A percentile compares a stretch with the other conserved stretches of the same genome.
These are phyloP conservation scores for Xylariaceae sp. DNA, from an alignment of 2,329 filamentous ascomycete species.

Conservation along the genomic window DNA sequence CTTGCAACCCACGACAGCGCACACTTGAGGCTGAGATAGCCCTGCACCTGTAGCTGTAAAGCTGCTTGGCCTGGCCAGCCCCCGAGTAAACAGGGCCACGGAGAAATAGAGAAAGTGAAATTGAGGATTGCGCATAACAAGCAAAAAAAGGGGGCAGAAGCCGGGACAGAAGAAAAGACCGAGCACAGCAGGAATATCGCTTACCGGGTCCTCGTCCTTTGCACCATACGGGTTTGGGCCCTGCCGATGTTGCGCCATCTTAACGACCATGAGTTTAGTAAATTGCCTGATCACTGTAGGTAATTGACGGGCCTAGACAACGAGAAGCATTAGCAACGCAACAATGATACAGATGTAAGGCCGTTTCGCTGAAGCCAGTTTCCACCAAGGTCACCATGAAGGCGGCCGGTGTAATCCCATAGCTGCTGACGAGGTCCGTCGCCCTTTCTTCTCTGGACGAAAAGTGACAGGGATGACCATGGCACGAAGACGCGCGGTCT, in stretches of 20 bases:
- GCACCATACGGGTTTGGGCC: constrained; percentile 39
- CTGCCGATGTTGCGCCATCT: constrained; percentile 43
- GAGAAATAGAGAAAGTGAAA: too few species aligned
- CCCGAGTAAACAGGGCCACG: constrained; percentile 2
- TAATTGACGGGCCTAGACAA: constrained; percentile 15
- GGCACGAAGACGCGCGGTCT: constrained; percentile 7
- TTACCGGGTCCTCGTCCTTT: constrained; percentile 37
- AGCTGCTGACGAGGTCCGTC: constrained; percentile 6
- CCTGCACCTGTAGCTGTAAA: constrained; percentile 12
- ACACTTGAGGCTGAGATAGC: constrained; percentile 19
- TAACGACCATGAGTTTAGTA: constrained; percentile 34
- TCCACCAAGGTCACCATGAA: constrained; percentile 23
- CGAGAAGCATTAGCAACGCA: constrained; percentile 15
- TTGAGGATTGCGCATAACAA: background rate
- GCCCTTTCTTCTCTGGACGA: background rate
- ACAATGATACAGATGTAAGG: constrained; percentile 23
- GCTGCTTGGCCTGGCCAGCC: constrained; percentile 14
- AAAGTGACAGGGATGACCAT: constrained; percentile 14
- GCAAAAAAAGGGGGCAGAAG: background rate
- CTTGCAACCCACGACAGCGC: constrained; percentile 16
- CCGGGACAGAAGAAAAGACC: background rate
- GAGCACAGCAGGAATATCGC: constrained; percentile 20
- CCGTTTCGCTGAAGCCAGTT: constrained; percentile 16
- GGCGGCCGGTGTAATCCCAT: constrained; percentile 22
- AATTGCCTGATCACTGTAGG: too few species aligned